Evolutionary conservation across 108 stramenopile species (phyloP), one percentile per base, ranked within the genome.

Genomic region (Poteriospumella lacustris): DNA sequence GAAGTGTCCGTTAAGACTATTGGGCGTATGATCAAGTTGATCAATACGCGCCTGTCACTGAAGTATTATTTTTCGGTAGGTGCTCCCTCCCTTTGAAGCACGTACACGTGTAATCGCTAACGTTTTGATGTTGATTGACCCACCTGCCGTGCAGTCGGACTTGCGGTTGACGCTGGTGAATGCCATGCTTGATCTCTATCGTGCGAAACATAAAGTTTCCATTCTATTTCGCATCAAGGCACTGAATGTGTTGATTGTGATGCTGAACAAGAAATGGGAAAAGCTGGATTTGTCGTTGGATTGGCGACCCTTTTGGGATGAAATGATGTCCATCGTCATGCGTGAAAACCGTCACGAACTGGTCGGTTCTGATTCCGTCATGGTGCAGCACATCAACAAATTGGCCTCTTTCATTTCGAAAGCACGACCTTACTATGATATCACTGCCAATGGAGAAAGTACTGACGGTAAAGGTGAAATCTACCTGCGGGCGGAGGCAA

Each of bases 271-370:
- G 31, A 5, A 64, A 5, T 64, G 28, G 5, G 33, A 26, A 19
- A 9, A 31, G 3, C 15, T 64, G 9, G 60, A 64, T 34, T 19
- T 64, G 9, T 31, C 60, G 5, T 24, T 64, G 28, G 31, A 33
- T 64, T 73, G 70, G 70, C 26, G 31, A 56, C 36, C 70, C 31
- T 73, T 73, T 42, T 73, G 70, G 70, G 33, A 73, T 5, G 70
- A 73, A 42, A 26, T 15, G 12, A 52, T 38, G 15, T 15, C 15
- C 42, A 5, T 73, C 5, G 3, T 26, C 24, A 9, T n/a, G 9
- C 43, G 70, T 29, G 28, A 15, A 42, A 28, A 44, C 33, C 43
- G 47, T 19, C 19, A 73, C 24, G 15, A 42, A 73, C 26, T 33
- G 24, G 3, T 42, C 12, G 41, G 9, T 34, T 34, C 9, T 73